These are phyloP conservation scores for Psilocybe cyanescens DNA, from an alignment of 768 basidiomycete species.

Conservation along the genomic window DNA sequence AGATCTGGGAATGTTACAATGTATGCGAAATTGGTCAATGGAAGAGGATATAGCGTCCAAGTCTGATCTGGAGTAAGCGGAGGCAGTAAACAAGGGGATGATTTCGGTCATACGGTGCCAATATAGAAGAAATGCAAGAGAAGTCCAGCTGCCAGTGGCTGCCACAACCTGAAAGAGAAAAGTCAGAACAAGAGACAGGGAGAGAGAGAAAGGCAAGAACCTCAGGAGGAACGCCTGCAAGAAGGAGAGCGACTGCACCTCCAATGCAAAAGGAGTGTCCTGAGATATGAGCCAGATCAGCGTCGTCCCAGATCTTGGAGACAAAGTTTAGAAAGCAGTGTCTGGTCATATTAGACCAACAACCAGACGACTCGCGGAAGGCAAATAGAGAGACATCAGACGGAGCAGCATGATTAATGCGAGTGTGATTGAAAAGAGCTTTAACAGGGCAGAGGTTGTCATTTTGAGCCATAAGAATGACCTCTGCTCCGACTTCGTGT, in stretches of 20 bases:
- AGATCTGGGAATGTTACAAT: background rate
- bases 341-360: constrained; percentile 3
- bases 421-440: constrained; percentile 11
- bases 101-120: constrained; percentile 3
- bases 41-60: background rate
- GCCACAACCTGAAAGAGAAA: background rate
- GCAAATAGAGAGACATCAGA: background rate
- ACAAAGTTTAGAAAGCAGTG: background rate
- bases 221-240: constrained; percentile 31
- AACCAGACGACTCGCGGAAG: background rate
- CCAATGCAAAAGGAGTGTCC: constrained; percentile 41
- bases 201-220: constrained; percentile 8
- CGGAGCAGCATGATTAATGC: background rate
- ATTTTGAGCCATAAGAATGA: constrained; percentile 17
- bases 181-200: background rate
- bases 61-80: background rate
- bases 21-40: background rate
- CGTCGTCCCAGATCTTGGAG: background rate
- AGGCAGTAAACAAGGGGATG: background rate
- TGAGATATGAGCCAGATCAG: constrained; percentile 9
- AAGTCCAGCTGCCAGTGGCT: constrained; percentile 7
- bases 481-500: constrained; percentile 9
- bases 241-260: constrained; percentile 32
- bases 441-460: constrained; percentile 6
- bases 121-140: constrained; percentile 6